Evolutionary conservation across 2,329 filamentous ascomycete genomes (phyloP), one percentile per base, ranked within the genome.

Genomic region (Talaromyces sp.): DNA sequence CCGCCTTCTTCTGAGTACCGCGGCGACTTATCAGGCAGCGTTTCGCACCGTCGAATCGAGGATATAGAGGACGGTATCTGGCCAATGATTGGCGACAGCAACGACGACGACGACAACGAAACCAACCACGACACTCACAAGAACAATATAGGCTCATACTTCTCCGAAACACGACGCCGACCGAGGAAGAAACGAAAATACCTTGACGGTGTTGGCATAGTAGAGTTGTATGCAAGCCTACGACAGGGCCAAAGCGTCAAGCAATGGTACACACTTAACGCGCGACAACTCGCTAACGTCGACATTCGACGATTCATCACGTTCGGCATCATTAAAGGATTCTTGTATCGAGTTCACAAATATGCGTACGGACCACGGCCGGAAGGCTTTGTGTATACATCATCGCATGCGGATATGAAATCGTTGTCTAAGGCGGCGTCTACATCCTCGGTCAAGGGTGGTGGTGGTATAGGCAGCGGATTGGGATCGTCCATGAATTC

Each of bases 301-400:
- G 95, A 99, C 75, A 87, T 97, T 63, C 87, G 95, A 13, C 89
- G 95, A 33, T 89, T 99, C 68, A 92, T 98, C 68, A 96, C 96
- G 66, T 99, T 98, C 73, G 95, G 94, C 65, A 86, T 97, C 66
- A 96, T 98, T 76, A 98, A 98, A 79, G 93, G 94, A 16, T 91
- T 96, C 70, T 80, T 99, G 27, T 97, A 97, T 77, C 87, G 95
- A 39, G 89, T 97, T 47, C 92, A 98, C 80, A 96, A 95, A 76
- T 96, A 96, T 74, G 90, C 92, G 33, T 86, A 96, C 69, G 65
- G 65, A 8, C 65, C 65, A 6, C 65, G 61, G 3, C 74, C 78
- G 52, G 77, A 79, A 6, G 72, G 75, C 1, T 70, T 77, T 43
- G 49, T 49, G 10, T 59, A 57, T 35, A 57, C 61, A 16, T 72